These are phyloP conservation scores for Coemansia sp. DNA, from an alignment of 192 early-diverging fungal genomes.

Conservation along the genomic window DNA sequence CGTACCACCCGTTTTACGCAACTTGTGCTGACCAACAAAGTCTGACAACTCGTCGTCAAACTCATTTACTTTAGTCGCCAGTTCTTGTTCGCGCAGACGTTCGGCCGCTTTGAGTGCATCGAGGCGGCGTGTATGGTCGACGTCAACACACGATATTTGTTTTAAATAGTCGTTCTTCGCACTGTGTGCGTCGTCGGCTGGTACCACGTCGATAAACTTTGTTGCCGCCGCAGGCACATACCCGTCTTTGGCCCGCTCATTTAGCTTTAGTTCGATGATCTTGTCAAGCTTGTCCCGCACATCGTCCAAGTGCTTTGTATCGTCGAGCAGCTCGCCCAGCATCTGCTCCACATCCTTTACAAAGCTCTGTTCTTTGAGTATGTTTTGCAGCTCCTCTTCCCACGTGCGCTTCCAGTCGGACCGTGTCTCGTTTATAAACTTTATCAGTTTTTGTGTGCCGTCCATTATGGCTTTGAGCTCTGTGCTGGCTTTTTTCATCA, in stretches of 20 bases:
- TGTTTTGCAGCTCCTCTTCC: conserved; percentile 80
- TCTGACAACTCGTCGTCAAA: conserved; percentile 71
- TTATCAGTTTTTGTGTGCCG: conserved; percentile 58
- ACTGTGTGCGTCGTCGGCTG: conserved; percentile 60
- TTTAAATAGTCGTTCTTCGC: conserved; percentile 67
- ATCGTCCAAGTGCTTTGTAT: conserved; percentile 59
- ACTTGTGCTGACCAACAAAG: conserved; percentile 64
- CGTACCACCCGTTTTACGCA: conserved; percentile 77
- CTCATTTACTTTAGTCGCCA: conserved; percentile 69
- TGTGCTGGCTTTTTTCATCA: conserved; percentile 57
- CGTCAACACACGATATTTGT: conserved; percentile 67
- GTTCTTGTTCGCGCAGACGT: conserved; percentile 64
- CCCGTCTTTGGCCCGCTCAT: conserved; percentile 46
- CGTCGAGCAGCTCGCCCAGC: conserved; percentile 68
- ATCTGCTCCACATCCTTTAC: conserved; percentile 77
- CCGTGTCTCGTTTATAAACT: conserved; percentile 62
- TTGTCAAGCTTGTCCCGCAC: conserved; percentile 66
- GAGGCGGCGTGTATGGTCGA: conserved; percentile 64
- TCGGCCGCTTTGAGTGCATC: conserved; percentile 68
- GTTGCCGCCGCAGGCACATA: conserved; percentile 32
- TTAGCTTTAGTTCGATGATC: conserved; percentile 56
- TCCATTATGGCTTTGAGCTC: conserved; percentile 56
- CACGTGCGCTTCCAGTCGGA: conserved; percentile 80
- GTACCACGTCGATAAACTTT: conserved; percentile 51
- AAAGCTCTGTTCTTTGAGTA: conserved; percentile 77